Conservation (phyloP, 2,329 filamentous ascomycete species). For the Simplicillium sp. region DNA sequence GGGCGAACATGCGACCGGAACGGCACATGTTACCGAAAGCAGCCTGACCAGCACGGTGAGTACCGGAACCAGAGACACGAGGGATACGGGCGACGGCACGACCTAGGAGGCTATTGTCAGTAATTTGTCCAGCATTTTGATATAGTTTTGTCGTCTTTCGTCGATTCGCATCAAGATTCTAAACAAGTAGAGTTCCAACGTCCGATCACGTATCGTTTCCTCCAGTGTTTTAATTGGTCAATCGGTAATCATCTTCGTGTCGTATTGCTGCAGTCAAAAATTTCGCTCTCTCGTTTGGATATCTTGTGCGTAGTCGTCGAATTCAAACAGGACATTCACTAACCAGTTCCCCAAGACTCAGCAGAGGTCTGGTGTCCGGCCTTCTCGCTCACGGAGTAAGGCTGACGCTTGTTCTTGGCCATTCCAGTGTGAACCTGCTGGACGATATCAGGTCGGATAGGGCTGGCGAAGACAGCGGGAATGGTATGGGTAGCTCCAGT, state of each 20-base stretch:
- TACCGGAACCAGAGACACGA: slow-evolving; percentile 99
- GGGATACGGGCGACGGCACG: slow-evolving; percentile 99
- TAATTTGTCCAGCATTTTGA: not conserved
- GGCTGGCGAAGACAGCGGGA: slow-evolving; percentile 92
- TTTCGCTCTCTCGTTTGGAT: no score
- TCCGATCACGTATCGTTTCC: not conserved
- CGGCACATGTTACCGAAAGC: slow-evolving; percentile 99
- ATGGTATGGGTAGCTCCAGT: slow-evolving; percentile 84
- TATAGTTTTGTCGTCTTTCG: no score
- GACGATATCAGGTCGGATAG: slow-evolving; percentile 98
- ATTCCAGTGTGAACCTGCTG: slow-evolving; percentile 98
- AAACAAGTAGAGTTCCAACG: no score
- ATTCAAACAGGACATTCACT: slow-evolving; percentile 29
- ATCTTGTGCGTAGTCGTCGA: not conserved
- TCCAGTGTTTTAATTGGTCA: not conserved
- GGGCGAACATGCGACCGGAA: slow-evolving; percentile 99
- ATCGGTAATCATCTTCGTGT: not conserved
- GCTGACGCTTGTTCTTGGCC: slow-evolving; percentile 99
- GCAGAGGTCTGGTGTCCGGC: slow-evolving; percentile 99
- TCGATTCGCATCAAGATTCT: no score
- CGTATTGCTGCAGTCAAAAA: not conserved
- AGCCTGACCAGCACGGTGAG: slow-evolving; percentile 99
- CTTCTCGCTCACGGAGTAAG: slow-evolving; percentile 99
- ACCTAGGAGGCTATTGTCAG: slow-evolving; percentile 45
- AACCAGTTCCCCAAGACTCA: slow-evolving; percentile 99